Conservation (phyloP, 1,284 basidiomycete genomes). For the Naganishia sp. region DNA sequence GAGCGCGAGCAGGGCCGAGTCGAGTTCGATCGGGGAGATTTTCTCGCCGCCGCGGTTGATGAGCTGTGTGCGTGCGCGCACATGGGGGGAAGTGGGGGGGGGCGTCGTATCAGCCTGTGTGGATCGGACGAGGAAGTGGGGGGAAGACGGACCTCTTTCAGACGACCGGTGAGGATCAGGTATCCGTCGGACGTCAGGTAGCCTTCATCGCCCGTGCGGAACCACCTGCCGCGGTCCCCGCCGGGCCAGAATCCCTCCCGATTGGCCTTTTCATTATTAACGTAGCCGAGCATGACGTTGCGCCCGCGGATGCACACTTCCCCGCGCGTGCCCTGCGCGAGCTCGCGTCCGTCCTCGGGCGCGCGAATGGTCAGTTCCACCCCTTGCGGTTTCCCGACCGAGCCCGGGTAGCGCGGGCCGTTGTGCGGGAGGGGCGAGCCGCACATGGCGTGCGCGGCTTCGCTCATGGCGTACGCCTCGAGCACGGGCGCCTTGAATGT, state of each 20-base stretch:
- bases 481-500: constrained; percentile 57
- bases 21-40: constrained; percentile 66
- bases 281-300: constrained; percentile 56
- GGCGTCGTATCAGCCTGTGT: no score
- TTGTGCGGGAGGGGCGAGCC: constrained; percentile 39
- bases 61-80: constrained; percentile 42
- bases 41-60: constrained; percentile 69
- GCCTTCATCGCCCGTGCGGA: constrained; percentile 66
- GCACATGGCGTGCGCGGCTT: constrained; percentile 57
- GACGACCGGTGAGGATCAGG: constrained; percentile 62
- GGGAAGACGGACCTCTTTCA: constrained; percentile 56
- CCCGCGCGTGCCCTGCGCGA: constrained; percentile 49
- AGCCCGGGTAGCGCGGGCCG: constrained; percentile 53
- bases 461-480: constrained; percentile 56
- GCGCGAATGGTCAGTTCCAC: constrained; percentile 56
- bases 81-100: background rate
- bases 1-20: constrained; percentile 57
- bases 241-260: constrained; percentile 52
- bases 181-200: constrained; percentile 65
- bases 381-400: constrained; percentile 56
- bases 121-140: no score
- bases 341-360: constrained; percentile 30
- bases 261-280: constrained; percentile 55
- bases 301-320: constrained; percentile 57
- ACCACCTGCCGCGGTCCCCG: constrained; percentile 56